These are phyloP conservation scores for Candida pini DNA, from an alignment of 805 yeast genomes.

Conservation along the genomic window DNA sequence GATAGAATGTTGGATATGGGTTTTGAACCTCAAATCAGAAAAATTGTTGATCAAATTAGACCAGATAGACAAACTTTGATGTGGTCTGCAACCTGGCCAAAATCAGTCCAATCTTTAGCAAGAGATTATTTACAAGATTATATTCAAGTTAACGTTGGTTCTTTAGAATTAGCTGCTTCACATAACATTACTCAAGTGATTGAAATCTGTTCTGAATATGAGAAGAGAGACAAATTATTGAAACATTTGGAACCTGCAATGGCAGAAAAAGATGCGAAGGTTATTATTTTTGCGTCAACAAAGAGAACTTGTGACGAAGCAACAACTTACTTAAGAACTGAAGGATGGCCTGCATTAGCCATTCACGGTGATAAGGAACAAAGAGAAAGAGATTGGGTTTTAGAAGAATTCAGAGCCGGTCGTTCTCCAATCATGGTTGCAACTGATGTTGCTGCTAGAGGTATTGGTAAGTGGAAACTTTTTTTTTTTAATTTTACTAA, in stretches of 20 bases:
- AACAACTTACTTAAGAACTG: constrained; percentile 84
- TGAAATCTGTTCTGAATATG: constrained; percentile 86
- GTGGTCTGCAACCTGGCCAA: constrained; percentile 99
- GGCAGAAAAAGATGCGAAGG: constrained; percentile 64
- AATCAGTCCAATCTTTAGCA: constrained; percentile 91
- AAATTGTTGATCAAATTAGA: constrained; percentile 92
- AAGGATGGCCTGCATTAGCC: constrained; percentile 98
- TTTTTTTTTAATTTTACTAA: constrained; percentile 4
- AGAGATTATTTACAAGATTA: constrained; percentile 88
- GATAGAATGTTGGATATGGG: constrained; percentile 99
- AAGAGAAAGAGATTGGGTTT: constrained; percentile 98
- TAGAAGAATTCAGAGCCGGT: constrained; percentile 87
- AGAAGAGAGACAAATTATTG: constrained; percentile 85
- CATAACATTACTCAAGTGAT: constrained; percentile 92
- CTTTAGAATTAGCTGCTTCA: constrained; percentile 91
- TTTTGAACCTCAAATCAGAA: constrained; percentile 98
- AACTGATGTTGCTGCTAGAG: constrained; percentile 91
- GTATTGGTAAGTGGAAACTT: constrained; percentile 90
- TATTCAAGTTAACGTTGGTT: constrained; percentile 95
- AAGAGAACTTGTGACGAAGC: constrained; percentile 97
- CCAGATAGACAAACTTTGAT: constrained; percentile 98
- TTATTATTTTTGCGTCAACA: constrained; percentile 89
- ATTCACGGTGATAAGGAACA: constrained; percentile 98
- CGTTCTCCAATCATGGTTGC: constrained; percentile 97
- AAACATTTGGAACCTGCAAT: constrained; percentile 82